Percentiles rank a stretch among this genome's conserved stretches.
phyloP scores from a whole-genome alignment of 352 stramenopile species.

The Albugo candida region DNA sequence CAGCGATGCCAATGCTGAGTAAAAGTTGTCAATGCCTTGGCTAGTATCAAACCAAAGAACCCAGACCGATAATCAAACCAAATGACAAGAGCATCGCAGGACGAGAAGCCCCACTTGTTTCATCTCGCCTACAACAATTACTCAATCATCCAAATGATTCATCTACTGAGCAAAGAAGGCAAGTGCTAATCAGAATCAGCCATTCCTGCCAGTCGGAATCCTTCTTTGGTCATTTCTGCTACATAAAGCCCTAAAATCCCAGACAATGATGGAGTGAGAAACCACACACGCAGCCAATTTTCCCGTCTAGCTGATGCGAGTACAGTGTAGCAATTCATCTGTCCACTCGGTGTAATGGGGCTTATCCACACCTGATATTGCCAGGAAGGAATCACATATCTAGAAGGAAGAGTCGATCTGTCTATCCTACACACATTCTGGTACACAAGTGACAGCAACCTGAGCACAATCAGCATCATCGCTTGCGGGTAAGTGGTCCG shows the following conservation, averaged over 20 bases:
- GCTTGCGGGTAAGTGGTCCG: conserved; percentile 50
- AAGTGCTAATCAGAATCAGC: conserved; percentile 52
- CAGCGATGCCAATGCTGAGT: too few species aligned
- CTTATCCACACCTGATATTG: conserved; percentile 42
- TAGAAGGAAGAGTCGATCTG: conserved; percentile 1
- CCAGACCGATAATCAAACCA: conserved; percentile 58
- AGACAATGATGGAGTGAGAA: conserved; percentile 54
- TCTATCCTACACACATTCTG: not conserved
- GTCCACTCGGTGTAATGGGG: conserved; percentile 55
- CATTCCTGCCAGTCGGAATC: conserved; percentile 65
- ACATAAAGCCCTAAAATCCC: conserved; percentile 66
- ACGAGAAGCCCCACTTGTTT: conserved; percentile 32
- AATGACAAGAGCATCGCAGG: conserved; percentile 55
- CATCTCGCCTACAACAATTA: conserved; percentile 5
- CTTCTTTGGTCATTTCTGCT: conserved; percentile 67
- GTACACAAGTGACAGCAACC: conserved; percentile 42
- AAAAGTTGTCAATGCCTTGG: too few species aligned
- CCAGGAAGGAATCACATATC: conserved; percentile 46
- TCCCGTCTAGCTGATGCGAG: conserved; percentile 42
- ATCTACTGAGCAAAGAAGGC: conserved; percentile 57
- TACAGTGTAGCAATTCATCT: conserved; percentile 50
- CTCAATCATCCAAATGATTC: not conserved
- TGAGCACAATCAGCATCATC: conserved; percentile 53
- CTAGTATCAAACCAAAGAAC: too few species aligned
- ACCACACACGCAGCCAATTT: conserved; percentile 45